Percentiles rank a stretch among this genome's conserved stretches.
Conservation (phyloP, 352 stramenopile species). For the Phytophthora podocarpi region DNA sequence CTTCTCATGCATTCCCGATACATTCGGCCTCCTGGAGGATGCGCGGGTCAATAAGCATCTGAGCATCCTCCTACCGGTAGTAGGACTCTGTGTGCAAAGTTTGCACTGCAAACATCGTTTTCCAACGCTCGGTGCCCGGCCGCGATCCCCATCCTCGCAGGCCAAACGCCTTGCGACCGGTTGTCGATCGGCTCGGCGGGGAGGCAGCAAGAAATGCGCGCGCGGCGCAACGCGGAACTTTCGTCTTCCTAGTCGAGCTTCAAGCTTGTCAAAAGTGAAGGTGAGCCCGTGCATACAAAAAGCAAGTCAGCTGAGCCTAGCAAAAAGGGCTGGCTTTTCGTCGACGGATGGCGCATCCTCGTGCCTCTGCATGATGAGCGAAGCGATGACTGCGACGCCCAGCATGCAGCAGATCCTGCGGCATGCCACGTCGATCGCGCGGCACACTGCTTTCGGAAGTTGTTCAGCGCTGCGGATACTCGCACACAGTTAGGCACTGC, state of each 20-base stretch:
- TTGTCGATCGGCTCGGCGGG: conserved; percentile 19
- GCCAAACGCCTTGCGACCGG: background rate
- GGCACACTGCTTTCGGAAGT: no score
- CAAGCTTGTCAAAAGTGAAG: conserved; percentile 9
- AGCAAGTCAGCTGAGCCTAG: background rate
- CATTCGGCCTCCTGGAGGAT: conserved; percentile 15
- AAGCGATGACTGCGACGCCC: conserved; percentile 1
- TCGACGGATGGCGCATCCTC: conserved; percentile 17
- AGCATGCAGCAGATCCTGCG: conserved; percentile 10
- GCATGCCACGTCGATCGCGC: no score
- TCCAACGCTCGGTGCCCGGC: no score
- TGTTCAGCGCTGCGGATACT: no score
- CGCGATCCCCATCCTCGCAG: no score
- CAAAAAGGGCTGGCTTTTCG: conserved; percentile 25
- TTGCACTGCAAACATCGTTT: no score
- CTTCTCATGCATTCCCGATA: conserved; percentile 9
- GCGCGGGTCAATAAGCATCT: background rate
- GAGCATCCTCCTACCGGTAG: conserved; percentile 26
- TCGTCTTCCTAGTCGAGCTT: conserved; percentile 14
- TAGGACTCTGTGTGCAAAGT: no score
- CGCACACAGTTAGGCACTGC: no score
- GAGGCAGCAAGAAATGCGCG: background rate
- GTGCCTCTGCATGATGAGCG: background rate
- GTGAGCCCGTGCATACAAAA: conserved; percentile 3
- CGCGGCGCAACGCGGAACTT: no score